Percentiles rank a stretch among this genome's conserved stretches.
These are phyloP conservation scores for Metrosideros polymorpha DNA, from an alignment of 441 rosid genomes.

Conservation along the genomic window DNA sequence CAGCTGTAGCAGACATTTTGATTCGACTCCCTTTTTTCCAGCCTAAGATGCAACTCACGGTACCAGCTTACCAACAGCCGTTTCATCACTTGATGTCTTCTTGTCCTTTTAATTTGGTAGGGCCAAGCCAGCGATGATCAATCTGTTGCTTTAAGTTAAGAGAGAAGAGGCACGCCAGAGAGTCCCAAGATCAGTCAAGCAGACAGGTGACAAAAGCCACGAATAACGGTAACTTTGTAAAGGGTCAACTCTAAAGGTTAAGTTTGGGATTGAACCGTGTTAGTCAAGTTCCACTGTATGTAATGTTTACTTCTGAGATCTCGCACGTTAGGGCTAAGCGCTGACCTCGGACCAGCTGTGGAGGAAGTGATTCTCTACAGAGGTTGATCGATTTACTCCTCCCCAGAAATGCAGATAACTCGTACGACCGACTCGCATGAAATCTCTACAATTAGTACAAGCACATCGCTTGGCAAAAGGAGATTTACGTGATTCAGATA, in stretches of 20 bases:
- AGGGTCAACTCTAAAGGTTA: neutral
- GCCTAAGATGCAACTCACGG: neutral
- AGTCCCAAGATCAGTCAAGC: neutral
- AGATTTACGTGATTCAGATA: neutral
- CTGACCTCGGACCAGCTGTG: neutral
- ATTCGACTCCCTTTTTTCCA: neutral
- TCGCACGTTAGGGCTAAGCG: neutral
- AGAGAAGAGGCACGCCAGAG: neutral
- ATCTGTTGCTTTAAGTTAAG: neutral
- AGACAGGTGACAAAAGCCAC: neutral
- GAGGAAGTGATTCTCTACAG: neutral
- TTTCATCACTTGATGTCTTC: neutral
- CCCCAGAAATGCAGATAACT: neutral
- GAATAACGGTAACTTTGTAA: neutral
- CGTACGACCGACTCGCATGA: neutral
- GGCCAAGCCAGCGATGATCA: neutral
- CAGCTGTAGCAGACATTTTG: neutral
- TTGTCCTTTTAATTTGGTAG: neutral
- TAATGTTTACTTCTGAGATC: neutral
- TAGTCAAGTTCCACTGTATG: neutral
- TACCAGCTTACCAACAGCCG: neutral
- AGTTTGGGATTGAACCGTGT: neutral
- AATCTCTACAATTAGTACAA: neutral
- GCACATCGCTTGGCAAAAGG: neutral
- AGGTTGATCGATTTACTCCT: neutral